Evolutionary conservation across 495 filamentous ascomycete species (phyloP), one percentile per base, ranked within the genome.

Genomic region (Jackrogersella minutella): DNA sequence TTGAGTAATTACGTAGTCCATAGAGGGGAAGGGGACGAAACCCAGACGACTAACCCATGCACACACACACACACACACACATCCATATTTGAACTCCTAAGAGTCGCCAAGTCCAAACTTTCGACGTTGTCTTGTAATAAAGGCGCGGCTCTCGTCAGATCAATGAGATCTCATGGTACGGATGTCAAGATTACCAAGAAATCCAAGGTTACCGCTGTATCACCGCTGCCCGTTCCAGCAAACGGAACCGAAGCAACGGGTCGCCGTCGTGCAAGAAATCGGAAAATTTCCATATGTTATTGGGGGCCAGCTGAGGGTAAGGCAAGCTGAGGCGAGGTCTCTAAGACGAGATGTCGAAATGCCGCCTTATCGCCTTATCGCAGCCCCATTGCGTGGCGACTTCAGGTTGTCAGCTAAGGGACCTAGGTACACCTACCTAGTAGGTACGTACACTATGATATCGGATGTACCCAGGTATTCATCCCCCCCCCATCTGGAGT

Each of bases 251-350:
- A 53, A 41, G 3, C 24, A 50, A 36, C 40, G 47, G 47, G 8
- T 52, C 26, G 53, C 16, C 58, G 43, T 63, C 4, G 53, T 39
- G 59, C 55, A 60, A 39, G 24, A 56, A 64, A 49, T 49, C n/a
- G 58, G 44, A 49, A 41, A 41, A n/a, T 36, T 34, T 52, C 52
- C 40, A 3, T 28, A 37, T 16, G 36, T 16, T 47, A 26, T 74
- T 72, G 72, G 69, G 69, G 72, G 66, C 66, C 66, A 74, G 72
- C 72, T 74, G 72, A 74, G 60, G 43, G 66, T 69, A 68, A 74
- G 72, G 72, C 72, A 74, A 74, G 57, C 59, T 60, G 40, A 28
- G 17, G 39, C 54, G 44, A 47, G 36, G 13, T 3, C 59, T 61
- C n/a, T 47, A 58, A 58, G 49, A 46, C 33, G 41, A 39, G 37